Base-by-base conservation (phyloP, 1,284 basidiomycete species). In the Irpex sp. region DNA sequence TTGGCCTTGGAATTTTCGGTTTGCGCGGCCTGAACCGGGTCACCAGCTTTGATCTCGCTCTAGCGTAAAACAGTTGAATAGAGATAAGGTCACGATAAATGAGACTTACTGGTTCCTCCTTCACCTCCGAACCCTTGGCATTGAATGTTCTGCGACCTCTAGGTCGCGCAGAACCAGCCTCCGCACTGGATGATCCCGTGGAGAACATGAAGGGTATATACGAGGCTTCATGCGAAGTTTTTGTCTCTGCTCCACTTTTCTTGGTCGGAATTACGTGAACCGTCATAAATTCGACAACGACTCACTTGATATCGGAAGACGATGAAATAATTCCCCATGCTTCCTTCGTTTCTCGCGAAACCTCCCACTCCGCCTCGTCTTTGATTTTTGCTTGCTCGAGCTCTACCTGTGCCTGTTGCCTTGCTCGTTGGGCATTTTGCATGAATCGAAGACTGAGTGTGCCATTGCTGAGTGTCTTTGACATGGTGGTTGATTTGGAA, bases 371-470 rank as follows among this genome's bases (percentile, higher is more conserved):
- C 0, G 82, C 85, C 57, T 90, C 87, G 67, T 90, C 88, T 68
- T 82, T 81, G n/a, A 87, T 78, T 68, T 81, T 79, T 1, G 85
- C 84, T 62, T 82, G 80, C 56, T 85, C 82, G 1, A 81, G 74
- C 65, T 85, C 79, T 4, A 82, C 79, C 63, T 80, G 79, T 6
- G 82, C 77, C 31, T 83, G 72, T 38, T 85, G 78, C 65, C 88
- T 84, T 13, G 81, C 78, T 5, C 83, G 80, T 2, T 83, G 81
- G 0, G 87, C 86, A 78, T 89, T 90, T 75, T 90, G 88, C 90
- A 92, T 92, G 72, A 92, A 92, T 4, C 84, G 82, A 48, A 92
- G 79, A 69, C 83, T 83, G 13, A 92, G 79, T 0, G 89, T 91
- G 26, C 86, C 82, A 51, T 80, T 83, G 73, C 89, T 91, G 58